Evolutionary conservation across 164 flowering plant genomes (phyloP).

Genomic region (Amborella trichopoda): DNA sequence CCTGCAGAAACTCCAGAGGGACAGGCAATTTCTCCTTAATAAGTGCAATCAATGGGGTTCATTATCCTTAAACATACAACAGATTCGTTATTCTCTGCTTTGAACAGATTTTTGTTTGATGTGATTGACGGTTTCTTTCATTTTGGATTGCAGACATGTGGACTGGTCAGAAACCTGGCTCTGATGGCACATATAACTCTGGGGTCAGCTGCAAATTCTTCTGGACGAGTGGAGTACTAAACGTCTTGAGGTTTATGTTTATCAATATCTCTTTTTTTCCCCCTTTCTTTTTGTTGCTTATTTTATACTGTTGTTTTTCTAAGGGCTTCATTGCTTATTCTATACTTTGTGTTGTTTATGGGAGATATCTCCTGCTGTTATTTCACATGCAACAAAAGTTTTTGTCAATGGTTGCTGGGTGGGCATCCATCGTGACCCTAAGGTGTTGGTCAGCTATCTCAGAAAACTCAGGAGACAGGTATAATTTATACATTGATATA

Average conservation of each 20-base stretch:
- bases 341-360: conserved; percentile 15
- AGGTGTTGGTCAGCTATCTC: conserved; percentile 77
- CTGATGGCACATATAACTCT: conserved; percentile 98
- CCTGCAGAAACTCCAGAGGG: conserved; percentile 99
- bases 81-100: not conserved
- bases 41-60: not conserved
- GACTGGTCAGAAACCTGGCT: conserved; percentile 91
- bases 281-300: not conserved
- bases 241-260: conserved; percentile 69
- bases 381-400: conserved; percentile 89
- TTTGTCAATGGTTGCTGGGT: conserved; percentile 99
- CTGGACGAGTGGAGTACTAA: conserved; percentile 96
- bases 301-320: no score
- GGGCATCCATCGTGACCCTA: conserved; percentile 94
- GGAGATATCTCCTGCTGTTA: conserved; percentile 98
- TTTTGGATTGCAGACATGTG: conserved; percentile 62
- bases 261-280: not conserved
- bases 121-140: not conserved
- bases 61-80: not conserved
- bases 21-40: conserved; percentile 56
- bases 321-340: no score
- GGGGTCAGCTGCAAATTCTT: conserved; percentile 93
- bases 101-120: not conserved
- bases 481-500: no score
- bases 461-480: conserved; percentile 81